These are phyloP conservation scores for Candida chilensis DNA, from an alignment of 805 yeast species.

Conservation along the genomic window DNA sequence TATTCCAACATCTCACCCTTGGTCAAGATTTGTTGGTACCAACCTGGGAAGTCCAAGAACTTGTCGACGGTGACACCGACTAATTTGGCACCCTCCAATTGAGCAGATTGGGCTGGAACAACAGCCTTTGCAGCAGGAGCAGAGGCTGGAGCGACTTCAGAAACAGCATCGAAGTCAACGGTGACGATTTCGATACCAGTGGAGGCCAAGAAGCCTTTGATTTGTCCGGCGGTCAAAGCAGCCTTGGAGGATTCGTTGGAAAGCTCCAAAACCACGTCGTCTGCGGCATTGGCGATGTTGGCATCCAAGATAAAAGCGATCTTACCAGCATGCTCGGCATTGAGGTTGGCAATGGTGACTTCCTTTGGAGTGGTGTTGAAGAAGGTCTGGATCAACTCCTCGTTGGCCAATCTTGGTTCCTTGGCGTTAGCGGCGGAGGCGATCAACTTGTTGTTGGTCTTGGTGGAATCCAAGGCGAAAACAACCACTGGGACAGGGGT, in stretches of 20 bases:
- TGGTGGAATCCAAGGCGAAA: constrained; percentile 62
- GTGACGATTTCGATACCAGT: constrained; percentile 39
- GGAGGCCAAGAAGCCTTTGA: constrained; percentile 35
- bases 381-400: constrained; percentile 62
- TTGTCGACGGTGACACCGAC: constrained; percentile 96
- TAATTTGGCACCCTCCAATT: constrained; percentile 76
- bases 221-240: constrained; percentile 33
- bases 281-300: constrained; percentile 29
- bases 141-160: constrained; percentile 29
- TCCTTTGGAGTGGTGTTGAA: constrained; percentile 51
- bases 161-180: constrained; percentile 45
- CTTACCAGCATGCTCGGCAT: constrained; percentile 41
- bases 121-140: constrained; percentile 18
- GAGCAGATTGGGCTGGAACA: constrained; percentile 29
- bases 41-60: constrained; percentile 83
- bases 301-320: constrained; percentile 53
- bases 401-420: constrained; percentile 84
- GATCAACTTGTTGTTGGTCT: constrained; percentile 56
- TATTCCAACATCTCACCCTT: constrained; percentile 98
- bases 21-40: constrained; percentile 95
- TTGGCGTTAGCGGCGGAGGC: constrained; percentile 64
- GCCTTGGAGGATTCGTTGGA: constrained; percentile 46
- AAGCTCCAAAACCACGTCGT: constrained; percentile 28
- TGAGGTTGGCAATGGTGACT: constrained; percentile 47
- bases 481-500: constrained; percentile 74